Evolutionary conservation across 73 alveolate species (phyloP), one percentile per base, ranked within the genome.

Genomic region (Diophrys sp.): DNA sequence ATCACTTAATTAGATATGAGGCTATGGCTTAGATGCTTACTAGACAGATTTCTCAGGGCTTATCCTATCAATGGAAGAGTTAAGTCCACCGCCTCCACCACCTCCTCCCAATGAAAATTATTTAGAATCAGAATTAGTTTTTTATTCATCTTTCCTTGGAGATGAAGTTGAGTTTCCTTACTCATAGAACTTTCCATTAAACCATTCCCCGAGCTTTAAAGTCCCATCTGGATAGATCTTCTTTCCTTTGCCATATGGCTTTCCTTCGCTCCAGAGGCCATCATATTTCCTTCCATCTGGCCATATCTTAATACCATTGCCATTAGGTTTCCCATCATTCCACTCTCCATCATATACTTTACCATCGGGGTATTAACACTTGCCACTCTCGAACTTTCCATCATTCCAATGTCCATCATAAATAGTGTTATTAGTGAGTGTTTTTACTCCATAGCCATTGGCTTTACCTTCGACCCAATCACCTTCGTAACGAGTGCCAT

Each of bases 351-450:
- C 92, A 73, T 92, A 92, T 31, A 81, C 78, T 31, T 75, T 69
- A n/a, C 91, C 91, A 73, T 89, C 89, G 27, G 89, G 87, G 73
- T 84, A 89, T 24, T 70, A 81, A 23, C 91, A 75, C 34, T 85
- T 88, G 0, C 96, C 91, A 44, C 18, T 44, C 18, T 44, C 62
- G 28, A 78, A 78, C 56, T 86, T 79, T 0, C 95, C 95, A 70
- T 81, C 85, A 1, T 33, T 76, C 94, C 94, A 87, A 29, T 69
- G 28, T 23, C 90, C 94, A 53, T 81, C 90, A 81, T 81, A 87
- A 56, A 74, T 71, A 1, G 87, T 73, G 31, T 67, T 28, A 24
- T 26, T 26, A 18, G 87, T 57, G 23, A 81, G 70, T 0, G 80
- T 70, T 67, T 81, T 81, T 26, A 57, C 74, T 23, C 90, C 90